Conservation (phyloP, 495 filamentous ascomycete species). For the Penicilliopsis zonata region DNA sequence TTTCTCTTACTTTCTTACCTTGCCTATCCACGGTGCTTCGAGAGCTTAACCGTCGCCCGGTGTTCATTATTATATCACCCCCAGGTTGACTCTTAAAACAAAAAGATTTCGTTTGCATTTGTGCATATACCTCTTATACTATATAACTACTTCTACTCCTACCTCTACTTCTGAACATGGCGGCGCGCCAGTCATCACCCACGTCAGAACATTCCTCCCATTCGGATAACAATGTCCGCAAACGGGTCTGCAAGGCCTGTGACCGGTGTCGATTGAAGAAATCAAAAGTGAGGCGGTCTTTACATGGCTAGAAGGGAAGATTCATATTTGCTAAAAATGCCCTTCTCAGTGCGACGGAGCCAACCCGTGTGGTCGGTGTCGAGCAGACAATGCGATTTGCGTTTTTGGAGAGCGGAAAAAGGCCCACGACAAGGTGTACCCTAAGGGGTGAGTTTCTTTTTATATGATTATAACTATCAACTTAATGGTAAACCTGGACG, state of each 20-base stretch:
- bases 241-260: constrained; percentile 52
- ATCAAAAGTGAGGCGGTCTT: constrained; percentile 56
- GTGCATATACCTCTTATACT: too few species aligned
- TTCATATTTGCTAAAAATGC: too few species aligned
- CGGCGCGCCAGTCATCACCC: constrained; percentile 34
- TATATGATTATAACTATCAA: constrained; percentile 1
- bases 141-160: too few species aligned
- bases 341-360: constrained; percentile 53
- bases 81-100: too few species aligned
- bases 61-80: too few species aligned
- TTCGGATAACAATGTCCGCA: constrained; percentile 35
- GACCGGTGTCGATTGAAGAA: constrained; percentile 54
- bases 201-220: constrained; percentile 29
- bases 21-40: too few species aligned
- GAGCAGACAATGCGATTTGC: constrained; percentile 47
- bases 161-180: constrained; percentile 16
- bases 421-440: constrained; percentile 50
- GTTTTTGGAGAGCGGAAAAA: constrained; percentile 52
- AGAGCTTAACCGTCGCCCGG: too few species aligned
- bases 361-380: constrained; percentile 47
- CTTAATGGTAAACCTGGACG: not conserved
- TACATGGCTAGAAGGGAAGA: too few species aligned
- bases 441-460: constrained; percentile 42
- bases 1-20: too few species aligned
- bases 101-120: too few species aligned